phyloP scores from a whole-genome alignment of 331 rosid species.

The Pyracantha coccinea region DNA sequence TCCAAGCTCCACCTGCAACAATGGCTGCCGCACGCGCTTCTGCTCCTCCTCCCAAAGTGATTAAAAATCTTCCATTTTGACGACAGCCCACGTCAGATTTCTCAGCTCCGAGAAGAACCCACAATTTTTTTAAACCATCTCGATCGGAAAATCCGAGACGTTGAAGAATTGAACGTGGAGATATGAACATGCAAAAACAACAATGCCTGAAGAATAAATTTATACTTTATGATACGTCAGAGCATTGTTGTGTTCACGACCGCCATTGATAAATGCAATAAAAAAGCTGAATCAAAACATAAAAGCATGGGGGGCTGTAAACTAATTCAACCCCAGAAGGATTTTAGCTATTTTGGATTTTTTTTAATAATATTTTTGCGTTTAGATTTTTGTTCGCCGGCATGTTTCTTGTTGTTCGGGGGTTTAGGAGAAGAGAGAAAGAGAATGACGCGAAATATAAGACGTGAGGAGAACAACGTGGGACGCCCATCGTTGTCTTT shows the following conservation, averaged over 20 bases:
- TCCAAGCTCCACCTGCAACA: slow-evolving; percentile 15
- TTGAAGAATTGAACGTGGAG: slow-evolving; percentile 10
- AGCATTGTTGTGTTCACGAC: neutral
- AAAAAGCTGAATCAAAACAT: slow-evolving; percentile 2
- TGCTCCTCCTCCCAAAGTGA: neutral
- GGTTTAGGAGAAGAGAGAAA: slow-evolving; percentile 27
- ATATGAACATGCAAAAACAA: neutral
- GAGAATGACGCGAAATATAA: slow-evolving; percentile 22
- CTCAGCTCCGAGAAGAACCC: slow-evolving; percentile 10
- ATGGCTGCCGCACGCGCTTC: neutral
- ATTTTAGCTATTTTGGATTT: slow-evolving; percentile 11
- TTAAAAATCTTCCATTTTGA: neutral
- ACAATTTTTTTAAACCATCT: neutral
- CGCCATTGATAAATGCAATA: slow-evolving; percentile 16
- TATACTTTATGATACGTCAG: too few species aligned
- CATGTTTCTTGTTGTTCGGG: slow-evolving; percentile 23
- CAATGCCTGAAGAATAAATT: neutral
- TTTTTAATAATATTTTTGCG: neutral
- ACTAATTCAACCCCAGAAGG: slow-evolving; percentile 3
- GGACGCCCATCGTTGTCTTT: slow-evolving; percentile 26
- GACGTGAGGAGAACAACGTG: slow-evolving; percentile 47
- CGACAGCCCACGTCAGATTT: slow-evolving; percentile 3
- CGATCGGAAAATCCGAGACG: slow-evolving; percentile 4
- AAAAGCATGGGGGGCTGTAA: slow-evolving; percentile 21
- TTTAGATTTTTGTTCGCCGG: slow-evolving; percentile 16